Base-by-base conservation (phyloP, 2,329 filamentous ascomycete genomes). In the Fusarium camptoceras region DNA sequence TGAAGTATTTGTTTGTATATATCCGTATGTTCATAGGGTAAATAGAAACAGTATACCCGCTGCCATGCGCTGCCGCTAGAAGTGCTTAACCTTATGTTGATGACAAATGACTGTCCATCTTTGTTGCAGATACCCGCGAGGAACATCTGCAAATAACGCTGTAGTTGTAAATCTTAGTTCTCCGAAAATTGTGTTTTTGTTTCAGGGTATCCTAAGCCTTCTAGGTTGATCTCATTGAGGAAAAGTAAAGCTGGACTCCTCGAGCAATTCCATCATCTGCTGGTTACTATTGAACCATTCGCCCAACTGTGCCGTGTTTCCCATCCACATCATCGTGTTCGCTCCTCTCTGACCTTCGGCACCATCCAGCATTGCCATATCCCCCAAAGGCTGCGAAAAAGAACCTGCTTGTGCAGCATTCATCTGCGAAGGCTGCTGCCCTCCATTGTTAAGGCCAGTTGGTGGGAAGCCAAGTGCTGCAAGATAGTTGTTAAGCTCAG, bases 381-480 rank as follows among this genome's bases (percentile, higher is more conserved):
- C 66, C n/a, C 55, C 69, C 4, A 63, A 7, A 18, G 63, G 31
- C 8, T 75, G 70, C 8, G 55, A 49, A 30, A 73, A 74, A 6
- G 51, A 20, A 27, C 37, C 50, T 12, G 30, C 27, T 14, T 72
- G 66, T n/a, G 28, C 10, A 8, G 59, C 59, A 16, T 42, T 51
- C 16, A 58, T 49, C 6, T 70, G 73, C 5, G 42, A n/a, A 22
- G 68, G 70, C 12, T 77, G 73, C 44, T 64, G 65, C 3, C 18
- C 43, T 30, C 63, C 59, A 3, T 47, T 58, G 14, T 64, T 64
- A 1, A 59, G 48, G 8, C 55, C 64, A 12, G 70, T 41, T 16
- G 64, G 61, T 16, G 75, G 75, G 28, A 88, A 80, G 0, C 87
- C 86, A 5, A 88, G 77, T 1, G 85, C 85, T 41, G 81, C 82